Evolutionary conservation across 495 filamentous ascomycete genomes (phyloP), one percentile per base, ranked within the genome.

Genomic region (Neurospora tetrasperma): DNA sequence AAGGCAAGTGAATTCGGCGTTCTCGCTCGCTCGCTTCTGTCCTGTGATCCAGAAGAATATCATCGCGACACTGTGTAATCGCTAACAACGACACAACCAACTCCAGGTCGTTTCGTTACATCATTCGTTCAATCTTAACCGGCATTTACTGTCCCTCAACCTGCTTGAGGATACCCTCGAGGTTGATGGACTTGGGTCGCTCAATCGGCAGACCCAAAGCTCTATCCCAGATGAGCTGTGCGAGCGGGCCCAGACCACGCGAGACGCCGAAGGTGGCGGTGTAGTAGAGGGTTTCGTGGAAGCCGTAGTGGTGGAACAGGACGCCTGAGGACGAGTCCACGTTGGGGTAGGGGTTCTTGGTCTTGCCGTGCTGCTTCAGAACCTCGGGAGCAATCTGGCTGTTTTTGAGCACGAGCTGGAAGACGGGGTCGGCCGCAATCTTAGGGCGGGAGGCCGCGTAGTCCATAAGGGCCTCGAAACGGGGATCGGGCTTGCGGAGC

Each of bases 321-420:
- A 97, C 96, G 71, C 96, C 96, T 2, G 93, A 97, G 71, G 88
- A 89, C 20, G 90, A 92, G 82, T 99, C 96, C 71, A 99, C 96
- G 78, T 99, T 99, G 66, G 96, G 96, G 82, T 93, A 94, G 9
- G 94, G 94, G 86, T 98, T 98, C 88, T 98, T 98, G 76, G 96
- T 98, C 91, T 98, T 98, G 78, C 96, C 96, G 77, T 99, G 96
- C 84, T 97, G 89, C 71, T 87, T 93, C 74, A 99, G 83, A 39
- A 99, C 96, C 18, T 88, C 87, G 12, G 96, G 96, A 0, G 96
- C 96, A 69, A 90, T 85, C 72, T 84, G 81, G 76, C 85, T 87
- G 84, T 94, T 97, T 84, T 91, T 89, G 87, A 93, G 92, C 42
- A 99, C 96, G 18, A 99, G 90, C 80, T 92, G 88, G 89, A 97